Percentiles rank a stretch among this genome's conserved stretches.
Evolutionary conservation across 2,329 filamentous ascomycete genomes (phyloP).

Genomic region (Beauveria scarabaeidicola): DNA sequence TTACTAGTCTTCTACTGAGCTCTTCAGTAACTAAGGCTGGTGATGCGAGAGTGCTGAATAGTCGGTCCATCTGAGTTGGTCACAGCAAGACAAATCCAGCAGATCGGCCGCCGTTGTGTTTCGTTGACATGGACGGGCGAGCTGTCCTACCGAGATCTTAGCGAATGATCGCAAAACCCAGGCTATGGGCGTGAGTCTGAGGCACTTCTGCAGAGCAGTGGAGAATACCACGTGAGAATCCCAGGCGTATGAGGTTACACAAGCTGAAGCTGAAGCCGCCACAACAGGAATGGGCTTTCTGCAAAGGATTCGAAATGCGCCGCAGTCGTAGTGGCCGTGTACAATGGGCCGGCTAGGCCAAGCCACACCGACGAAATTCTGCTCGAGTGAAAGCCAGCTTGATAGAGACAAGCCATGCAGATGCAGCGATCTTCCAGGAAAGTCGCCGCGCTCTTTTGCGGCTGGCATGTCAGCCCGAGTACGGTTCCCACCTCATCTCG

Average conservation of each 20-base stretch:
- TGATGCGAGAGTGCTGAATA: not conserved
- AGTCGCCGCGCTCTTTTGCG: not conserved
- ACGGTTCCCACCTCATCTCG: not conserved
- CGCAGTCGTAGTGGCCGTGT: not conserved
- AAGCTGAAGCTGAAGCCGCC: not conserved
- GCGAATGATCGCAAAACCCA: not conserved
- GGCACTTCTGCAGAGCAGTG: conserved; percentile 8
- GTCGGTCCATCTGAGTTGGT: not conserved
- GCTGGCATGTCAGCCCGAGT: not conserved
- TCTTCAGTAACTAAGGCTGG: not conserved
- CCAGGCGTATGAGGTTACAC: conserved; percentile 3
- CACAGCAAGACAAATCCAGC: not conserved
- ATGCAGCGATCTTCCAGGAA: not conserved
- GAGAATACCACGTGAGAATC: conserved; percentile 9
- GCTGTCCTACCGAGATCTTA: conserved; percentile 4
- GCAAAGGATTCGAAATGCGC: not conserved
- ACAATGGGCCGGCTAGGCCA: not conserved
- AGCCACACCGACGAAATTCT: not conserved
- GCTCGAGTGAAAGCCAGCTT: not conserved
- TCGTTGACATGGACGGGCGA: not conserved
- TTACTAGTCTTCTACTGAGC: too few relatives aligned
- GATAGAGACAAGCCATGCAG: not conserved
- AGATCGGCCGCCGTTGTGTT: not conserved
- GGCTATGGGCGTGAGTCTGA: not conserved
- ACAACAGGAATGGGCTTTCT: not conserved